Conservation (phyloP, 148 eudicot species). For the Tetragonia tetragonoides region DNA sequence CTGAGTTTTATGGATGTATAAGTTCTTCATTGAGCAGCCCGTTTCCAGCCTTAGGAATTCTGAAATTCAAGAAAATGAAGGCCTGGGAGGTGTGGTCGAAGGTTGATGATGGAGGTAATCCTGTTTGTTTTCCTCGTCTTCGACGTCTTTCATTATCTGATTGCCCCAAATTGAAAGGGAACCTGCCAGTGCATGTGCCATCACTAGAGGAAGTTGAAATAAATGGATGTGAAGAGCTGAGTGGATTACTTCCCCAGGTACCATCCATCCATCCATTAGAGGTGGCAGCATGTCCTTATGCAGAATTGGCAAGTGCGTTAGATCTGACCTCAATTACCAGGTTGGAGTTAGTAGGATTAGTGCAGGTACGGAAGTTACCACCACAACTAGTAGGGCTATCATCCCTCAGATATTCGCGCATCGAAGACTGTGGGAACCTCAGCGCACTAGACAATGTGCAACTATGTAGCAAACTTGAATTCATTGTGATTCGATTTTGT, state of each 20-base stretch:
- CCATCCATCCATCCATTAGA: not conserved
- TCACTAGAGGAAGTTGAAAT: not conserved
- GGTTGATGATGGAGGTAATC: not conserved
- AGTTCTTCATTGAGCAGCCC: not conserved
- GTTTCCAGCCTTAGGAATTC: not conserved
- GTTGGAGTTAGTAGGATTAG: not conserved
- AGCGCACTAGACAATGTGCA: not conserved
- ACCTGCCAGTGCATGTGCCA: not conserved
- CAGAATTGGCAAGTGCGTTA: not conserved
- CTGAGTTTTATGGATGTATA: not conserved
- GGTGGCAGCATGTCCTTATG: not conserved
- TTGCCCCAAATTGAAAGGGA: constrained; percentile 11
- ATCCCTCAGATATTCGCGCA: not conserved
- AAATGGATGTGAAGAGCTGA: not conserved
- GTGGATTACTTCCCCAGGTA: not conserved
- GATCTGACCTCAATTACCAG: not conserved
- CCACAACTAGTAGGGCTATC: not conserved
- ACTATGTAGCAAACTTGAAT: not conserved
- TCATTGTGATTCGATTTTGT: not conserved
- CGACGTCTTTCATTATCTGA: not conserved
- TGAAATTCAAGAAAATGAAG: not conserved
- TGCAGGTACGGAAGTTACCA: not conserved
- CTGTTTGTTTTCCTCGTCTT: constrained; percentile 6
- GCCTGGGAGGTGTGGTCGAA: constrained; percentile 7
- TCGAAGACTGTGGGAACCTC: not conserved